Conservation (phyloP, 164 flowering plant species). For the Aristolochia californica region DNA sequence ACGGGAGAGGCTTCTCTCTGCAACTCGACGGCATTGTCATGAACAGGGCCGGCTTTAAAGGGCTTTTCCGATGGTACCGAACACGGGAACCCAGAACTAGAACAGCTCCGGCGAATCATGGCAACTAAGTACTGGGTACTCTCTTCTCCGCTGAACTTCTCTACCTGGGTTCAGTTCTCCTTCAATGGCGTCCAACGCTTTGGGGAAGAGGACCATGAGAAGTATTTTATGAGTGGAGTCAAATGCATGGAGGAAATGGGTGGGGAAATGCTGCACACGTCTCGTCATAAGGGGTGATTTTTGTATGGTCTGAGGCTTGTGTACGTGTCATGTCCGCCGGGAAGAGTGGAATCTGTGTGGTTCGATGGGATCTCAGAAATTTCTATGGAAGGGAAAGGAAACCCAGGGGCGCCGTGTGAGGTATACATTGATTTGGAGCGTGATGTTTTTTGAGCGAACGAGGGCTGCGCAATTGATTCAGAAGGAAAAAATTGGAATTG, state of each 20-base stretch:
- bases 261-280: slow-evolving; percentile 6
- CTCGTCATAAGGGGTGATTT: neutral
- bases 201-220: neutral
- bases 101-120: neutral
- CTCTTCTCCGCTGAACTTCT: neutral
- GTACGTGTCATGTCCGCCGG: slow-evolving; percentile 6
- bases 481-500: neutral
- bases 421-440: neutral
- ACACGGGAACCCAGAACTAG: neutral
- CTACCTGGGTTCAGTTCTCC: neutral
- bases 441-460: neutral
- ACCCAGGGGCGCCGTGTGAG: neutral
- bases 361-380: neutral
- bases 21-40: neutral
- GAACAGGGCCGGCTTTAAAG: neutral
- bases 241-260: slow-evolving; percentile 1
- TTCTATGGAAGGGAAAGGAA: neutral
- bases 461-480: neutral
- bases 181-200: neutral
- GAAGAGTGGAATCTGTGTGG: slow-evolving; percentile 3
- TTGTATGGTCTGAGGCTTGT: slow-evolving; percentile 5
- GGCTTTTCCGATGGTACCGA: neutral
- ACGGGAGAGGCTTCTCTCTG: neutral
- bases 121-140: neutral
- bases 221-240: neutral